Evolutionary conservation across 805 yeast species (phyloP).

Genomic region (Jamesozyma spencerorum): DNA sequence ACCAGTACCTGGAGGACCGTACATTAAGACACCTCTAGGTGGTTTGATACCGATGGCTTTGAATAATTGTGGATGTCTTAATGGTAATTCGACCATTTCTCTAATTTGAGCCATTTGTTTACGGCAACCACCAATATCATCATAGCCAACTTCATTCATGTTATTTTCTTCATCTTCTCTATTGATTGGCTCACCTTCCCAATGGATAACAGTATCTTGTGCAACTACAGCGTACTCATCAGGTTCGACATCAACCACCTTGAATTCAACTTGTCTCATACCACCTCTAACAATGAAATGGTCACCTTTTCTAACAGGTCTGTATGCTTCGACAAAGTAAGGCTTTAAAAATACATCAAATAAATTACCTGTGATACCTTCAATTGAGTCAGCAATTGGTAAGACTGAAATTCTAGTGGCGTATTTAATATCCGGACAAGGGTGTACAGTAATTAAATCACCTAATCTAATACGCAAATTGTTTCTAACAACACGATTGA

Average conservation of each 20-base stretch:
- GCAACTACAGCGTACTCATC: conserved; percentile 96
- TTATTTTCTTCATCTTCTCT: conserved; percentile 56
- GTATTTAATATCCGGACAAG: conserved; percentile 96
- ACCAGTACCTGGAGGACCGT: conserved; percentile 99
- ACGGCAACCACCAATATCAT: conserved; percentile 98
- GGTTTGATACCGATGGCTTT: conserved; percentile 98
- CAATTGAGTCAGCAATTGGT: conserved; percentile 97
- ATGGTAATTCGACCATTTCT: conserved; percentile 94
- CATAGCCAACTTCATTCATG: conserved; percentile 95
- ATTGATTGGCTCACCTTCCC: conserved; percentile 97
- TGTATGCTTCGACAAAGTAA: conserved; percentile 95
- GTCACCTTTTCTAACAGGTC: conserved; percentile 97
- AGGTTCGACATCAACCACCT: conserved; percentile 96
- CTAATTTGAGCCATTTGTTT: conserved; percentile 99
- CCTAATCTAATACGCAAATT: conserved; percentile 90
- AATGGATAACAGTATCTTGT: conserved; percentile 95
- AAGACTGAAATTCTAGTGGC: conserved; percentile 90
- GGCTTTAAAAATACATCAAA: conserved; percentile 96
- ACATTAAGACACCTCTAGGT: conserved; percentile 95
- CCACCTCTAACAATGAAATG: conserved; percentile 95
- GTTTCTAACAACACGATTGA: conserved; percentile 93
- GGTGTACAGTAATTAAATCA: conserved; percentile 82
- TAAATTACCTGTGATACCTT: conserved; percentile 92
- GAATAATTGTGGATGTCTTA: conserved; percentile 96
- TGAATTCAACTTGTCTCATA: conserved; percentile 98